Evolutionary conservation across 179 eudicot genomes (phyloP).

Genomic region (Beta macrorhiza): DNA sequence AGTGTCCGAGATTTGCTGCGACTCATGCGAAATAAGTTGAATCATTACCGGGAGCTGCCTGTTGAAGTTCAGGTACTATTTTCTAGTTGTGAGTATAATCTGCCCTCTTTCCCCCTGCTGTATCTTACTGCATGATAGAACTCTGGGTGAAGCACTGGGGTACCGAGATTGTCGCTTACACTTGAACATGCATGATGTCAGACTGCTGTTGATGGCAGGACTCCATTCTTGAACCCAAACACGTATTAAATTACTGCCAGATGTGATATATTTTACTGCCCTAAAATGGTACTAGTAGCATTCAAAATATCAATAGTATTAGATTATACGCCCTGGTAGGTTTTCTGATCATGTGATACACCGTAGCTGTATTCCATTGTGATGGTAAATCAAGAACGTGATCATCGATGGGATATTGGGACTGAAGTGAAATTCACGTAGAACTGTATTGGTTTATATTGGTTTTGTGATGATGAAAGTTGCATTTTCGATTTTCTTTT

Average conservation of each 20-base stretch:
- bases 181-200: background rate
- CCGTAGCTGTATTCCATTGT: background rate
- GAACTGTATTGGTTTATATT: background rate
- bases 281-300: background rate
- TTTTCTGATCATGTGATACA: background rate
- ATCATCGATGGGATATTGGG: background rate
- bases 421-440: background rate
- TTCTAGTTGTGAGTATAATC: background rate
- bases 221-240: background rate
- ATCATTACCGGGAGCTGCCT: constrained; percentile 88
- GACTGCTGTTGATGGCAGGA: background rate
- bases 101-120: too few species aligned
- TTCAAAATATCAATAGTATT: background rate
- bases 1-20: constrained; percentile 83
- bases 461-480: background rate
- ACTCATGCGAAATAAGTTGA: constrained; percentile 85
- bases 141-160: background rate
- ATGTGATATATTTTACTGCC: background rate
- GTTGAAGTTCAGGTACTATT: constrained; percentile 66
- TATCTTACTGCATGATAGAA: background rate
- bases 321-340: background rate
- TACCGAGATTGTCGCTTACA: background rate
- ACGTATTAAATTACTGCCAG: background rate
- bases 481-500: background rate
- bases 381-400: background rate